A percentile compares a stretch with the other conserved stretches of the same genome.
phyloP scores from a whole-genome alignment of 2,329 filamentous ascomycete species.

The Trichoderma sp. region DNA sequence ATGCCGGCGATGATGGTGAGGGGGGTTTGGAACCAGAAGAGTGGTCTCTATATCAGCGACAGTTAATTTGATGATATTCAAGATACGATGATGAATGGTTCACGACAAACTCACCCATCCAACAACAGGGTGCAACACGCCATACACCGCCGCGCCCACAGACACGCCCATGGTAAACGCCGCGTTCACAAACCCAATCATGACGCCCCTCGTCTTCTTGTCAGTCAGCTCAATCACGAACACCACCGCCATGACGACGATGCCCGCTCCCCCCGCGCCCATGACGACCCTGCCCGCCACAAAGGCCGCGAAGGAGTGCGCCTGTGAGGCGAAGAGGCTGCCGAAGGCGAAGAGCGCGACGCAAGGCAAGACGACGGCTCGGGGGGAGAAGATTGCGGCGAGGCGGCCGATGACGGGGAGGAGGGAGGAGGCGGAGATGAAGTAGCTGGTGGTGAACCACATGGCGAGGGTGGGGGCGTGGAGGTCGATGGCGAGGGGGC shows the following conservation, averaged over 20 bases:
- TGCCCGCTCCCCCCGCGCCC: slow-evolving; percentile 67
- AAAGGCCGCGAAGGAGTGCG: slow-evolving; percentile 59
- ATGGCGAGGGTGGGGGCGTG: slow-evolving; percentile 69
- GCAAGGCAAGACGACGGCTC: slow-evolving; percentile 57
- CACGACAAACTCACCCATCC: slow-evolving; percentile 61
- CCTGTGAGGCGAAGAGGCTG: slow-evolving; percentile 53
- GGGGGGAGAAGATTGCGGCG: slow-evolving; percentile 68
- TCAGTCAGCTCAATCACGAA: slow-evolving; percentile 71
- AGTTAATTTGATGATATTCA: not conserved
- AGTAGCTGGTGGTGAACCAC: slow-evolving; percentile 79
- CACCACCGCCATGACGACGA: slow-evolving; percentile 72
- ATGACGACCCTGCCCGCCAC: slow-evolving; percentile 65
- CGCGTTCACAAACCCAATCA: slow-evolving; percentile 70
- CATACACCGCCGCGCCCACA: slow-evolving; percentile 67
- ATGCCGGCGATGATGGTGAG: slow-evolving; percentile 59
- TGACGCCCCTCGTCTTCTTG: slow-evolving; percentile 65
- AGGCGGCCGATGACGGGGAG: slow-evolving; percentile 70
- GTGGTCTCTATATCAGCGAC: slow-evolving; percentile 50
- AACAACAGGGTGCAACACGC: slow-evolving; percentile 57
- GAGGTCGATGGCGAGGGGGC: slow-evolving; percentile 70
- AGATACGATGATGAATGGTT: not conserved
- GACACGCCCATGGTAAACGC: slow-evolving; percentile 70
- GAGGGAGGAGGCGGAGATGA: slow-evolving; percentile 59
- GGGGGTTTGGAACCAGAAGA: slow-evolving; percentile 73
- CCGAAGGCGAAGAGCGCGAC: slow-evolving; percentile 59